Evolutionary conservation across 2,329 filamentous ascomycete species (phyloP).

Genomic region (Botrytis fragariae): DNA sequence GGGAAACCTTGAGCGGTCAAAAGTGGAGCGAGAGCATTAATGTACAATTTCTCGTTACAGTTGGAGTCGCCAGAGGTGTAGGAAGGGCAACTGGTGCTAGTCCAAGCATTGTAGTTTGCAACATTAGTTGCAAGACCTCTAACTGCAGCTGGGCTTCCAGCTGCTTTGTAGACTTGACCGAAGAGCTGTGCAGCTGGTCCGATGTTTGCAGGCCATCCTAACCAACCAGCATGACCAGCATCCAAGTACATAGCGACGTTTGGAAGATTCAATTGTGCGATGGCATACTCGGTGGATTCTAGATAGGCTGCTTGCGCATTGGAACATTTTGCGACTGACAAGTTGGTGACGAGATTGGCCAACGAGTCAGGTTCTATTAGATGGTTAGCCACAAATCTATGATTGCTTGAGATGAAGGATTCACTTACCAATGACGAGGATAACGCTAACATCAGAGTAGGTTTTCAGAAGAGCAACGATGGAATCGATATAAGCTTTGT

Average conservation of each 20-base stretch:
- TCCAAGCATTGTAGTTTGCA: constrained; percentile 57
- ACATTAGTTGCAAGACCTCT: constrained; percentile 57
- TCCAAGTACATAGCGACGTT: constrained; percentile 65
- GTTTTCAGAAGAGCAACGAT: constrained; percentile 52
- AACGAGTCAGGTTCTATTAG: constrained; percentile 57
- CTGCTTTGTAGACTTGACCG: constrained; percentile 47
- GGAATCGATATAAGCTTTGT: constrained; percentile 54
- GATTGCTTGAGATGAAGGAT: constrained; percentile 7
- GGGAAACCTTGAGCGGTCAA: constrained; percentile 48
- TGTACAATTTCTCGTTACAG: constrained; percentile 53
- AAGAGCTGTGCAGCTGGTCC: constrained; percentile 49
- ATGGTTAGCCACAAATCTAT: not conserved
- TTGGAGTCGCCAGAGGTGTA: constrained; percentile 45
- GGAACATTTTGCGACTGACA: constrained; percentile 52
- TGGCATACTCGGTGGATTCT: constrained; percentile 54
- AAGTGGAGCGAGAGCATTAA: constrained; percentile 51
- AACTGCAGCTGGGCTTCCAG: constrained; percentile 46
- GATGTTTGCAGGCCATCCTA: constrained; percentile 62
- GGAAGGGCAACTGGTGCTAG: constrained; percentile 44
- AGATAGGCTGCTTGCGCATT: constrained; percentile 54
- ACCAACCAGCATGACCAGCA: constrained; percentile 62
- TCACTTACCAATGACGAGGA: constrained; percentile 48
- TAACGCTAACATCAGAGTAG: constrained; percentile 50
- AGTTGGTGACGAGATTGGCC: constrained; percentile 62
- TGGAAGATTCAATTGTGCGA: constrained; percentile 54